Evolutionary conservation across 140 eudicot species (phyloP), one percentile per base, ranked within the genome.

Genomic region (Cichorium intybus): DNA sequence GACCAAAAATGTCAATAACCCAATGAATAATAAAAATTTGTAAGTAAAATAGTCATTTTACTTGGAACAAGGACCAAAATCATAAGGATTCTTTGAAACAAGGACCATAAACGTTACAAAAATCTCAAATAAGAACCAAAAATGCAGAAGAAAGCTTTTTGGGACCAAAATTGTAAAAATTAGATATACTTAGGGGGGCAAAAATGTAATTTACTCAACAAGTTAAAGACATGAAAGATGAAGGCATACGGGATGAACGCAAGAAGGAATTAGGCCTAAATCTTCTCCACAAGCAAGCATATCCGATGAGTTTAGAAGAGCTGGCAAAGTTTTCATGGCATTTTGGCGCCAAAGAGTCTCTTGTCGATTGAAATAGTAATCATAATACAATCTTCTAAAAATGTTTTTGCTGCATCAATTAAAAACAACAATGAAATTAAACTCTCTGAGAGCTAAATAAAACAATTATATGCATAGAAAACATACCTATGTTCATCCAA

Each of bases 231-330:
- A 28, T 65, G 20, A 39, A 67, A 43, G 49, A 43, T 14, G 60
- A 48, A 58, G 41, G 59, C 95, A 28, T 84, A 94, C 99, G 3
- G 99, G 99, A 81, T 89, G 99, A 76, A 94, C 99, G 78, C 99
- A 94, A 60, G 97, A 89, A 67, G 99, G 99, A 72, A 94, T 84
- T 18, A 94, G 61, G 67, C 99, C 97, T 21, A 94, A 77, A 84
- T 89, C 97, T 86, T 94, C 99, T 43, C 99, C 99, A 66, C 97
- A 94, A 6, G 99, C 94, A 29, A 94, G 85, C 99, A 94, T 94
- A 73, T 94, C 96, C 4, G 99, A 94, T 29, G 99, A 86, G 73
- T 89, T 89, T 78, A 94, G 73, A 62, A 94, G 95, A 43, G 77
- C 97, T 11, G 99, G 99, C 61, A 94, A 76, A 68, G 99, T 89